Conservation (phyloP, 148 eudicot species). For the Nyssa sinensis region DNA sequence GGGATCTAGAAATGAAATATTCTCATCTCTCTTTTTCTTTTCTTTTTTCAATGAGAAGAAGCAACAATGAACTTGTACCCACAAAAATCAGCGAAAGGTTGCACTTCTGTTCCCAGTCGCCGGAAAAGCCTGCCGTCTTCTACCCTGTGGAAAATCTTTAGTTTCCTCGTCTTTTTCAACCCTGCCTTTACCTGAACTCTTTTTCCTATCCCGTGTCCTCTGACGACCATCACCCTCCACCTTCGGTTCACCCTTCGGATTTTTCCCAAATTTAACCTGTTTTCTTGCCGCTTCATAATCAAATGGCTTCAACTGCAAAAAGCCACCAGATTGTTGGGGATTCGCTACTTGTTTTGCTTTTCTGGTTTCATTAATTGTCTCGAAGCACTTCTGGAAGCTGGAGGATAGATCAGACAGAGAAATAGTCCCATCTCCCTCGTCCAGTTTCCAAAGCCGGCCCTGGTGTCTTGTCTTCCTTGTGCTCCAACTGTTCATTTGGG, state of each 20-base stretch:
- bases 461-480: conserved; percentile 19
- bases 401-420: conserved; percentile 76
- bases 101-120: conserved; percentile 89
- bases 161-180: conserved; percentile 33
- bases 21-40: too few species aligned
- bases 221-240: conserved; percentile 17
- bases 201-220: conserved; percentile 30
- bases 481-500: conserved; percentile 12
- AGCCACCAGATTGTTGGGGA: conserved; percentile 23
- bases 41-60: too few species aligned
- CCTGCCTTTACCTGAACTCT: conserved; percentile 21
- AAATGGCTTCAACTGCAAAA: conserved; percentile 53
- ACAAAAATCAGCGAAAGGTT: conserved; percentile 51
- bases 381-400: conserved; percentile 69
- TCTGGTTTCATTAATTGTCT: conserved; percentile 33
- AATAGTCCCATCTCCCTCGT: conserved; percentile 48
- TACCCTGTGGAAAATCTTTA: conserved; percentile 52
- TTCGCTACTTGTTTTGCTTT: conserved; percentile 17
- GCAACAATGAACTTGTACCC: neutral
- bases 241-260: conserved; percentile 10
- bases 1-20: neutral
- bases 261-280: conserved; percentile 49
- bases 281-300: conserved; percentile 74
- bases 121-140: conserved; percentile 92
- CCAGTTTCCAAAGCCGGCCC: conserved; percentile 21